Conservation (phyloP, 257 asterid species). For the Przewalskia tangutica region DNA sequence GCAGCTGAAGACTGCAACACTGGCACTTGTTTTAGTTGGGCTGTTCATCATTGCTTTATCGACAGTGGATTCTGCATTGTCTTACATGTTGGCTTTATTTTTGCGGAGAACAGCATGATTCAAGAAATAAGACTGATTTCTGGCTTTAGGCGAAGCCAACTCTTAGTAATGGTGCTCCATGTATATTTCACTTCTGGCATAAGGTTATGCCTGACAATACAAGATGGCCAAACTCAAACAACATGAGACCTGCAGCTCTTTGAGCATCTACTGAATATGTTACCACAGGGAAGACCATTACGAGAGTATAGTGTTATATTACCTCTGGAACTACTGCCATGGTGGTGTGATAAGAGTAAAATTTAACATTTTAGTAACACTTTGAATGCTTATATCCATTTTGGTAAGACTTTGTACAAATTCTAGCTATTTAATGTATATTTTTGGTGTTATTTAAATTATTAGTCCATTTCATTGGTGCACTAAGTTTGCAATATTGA, state of each 20-base stretch:
- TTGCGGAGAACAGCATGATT: constrained; percentile 49
- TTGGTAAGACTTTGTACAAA: too few species aligned
- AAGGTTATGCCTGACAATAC: not conserved
- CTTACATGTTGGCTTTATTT: constrained; percentile 53
- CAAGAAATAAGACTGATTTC: not conserved
- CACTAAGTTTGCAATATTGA: too few species aligned
- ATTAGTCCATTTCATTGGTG: too few species aligned
- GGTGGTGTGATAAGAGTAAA: not conserved
- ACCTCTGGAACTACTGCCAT: not conserved
- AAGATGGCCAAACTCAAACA: not conserved
- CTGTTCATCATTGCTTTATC: constrained; percentile 64
- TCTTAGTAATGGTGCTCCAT: not conserved
- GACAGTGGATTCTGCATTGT: constrained; percentile 70
- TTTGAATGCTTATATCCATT: too few species aligned
- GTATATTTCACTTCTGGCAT: not conserved
- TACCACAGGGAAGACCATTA: not conserved
- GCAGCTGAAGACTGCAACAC: constrained; percentile 88
- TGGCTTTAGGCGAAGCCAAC: not conserved
- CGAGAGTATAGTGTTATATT: not conserved
- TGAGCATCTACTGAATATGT: not conserved
- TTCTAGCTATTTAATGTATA: too few species aligned
- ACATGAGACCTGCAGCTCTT: not conserved
- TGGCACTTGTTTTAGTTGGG: constrained; percentile 80
- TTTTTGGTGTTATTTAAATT: too few species aligned
- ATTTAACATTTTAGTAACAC: too few species aligned